phyloP scores from a whole-genome alignment of 805 yeast genomes.

The Cyberlindnera sargentensis region DNA sequence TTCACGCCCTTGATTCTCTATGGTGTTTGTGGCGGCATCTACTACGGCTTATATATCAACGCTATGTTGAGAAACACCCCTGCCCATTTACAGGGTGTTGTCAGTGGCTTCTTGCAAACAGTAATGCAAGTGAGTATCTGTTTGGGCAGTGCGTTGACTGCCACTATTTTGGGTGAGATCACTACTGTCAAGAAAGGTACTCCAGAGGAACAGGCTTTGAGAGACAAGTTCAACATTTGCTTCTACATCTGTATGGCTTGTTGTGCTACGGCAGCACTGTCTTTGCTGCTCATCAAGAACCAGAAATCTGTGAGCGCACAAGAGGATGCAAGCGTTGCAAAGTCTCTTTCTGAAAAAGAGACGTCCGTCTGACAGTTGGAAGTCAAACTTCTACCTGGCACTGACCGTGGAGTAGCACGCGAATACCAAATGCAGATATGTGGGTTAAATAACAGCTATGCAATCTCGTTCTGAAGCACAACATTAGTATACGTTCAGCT shows the following conservation, averaged over 20 bases:
- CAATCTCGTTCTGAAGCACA: too few relatives aligned
- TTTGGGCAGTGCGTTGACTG: slow-evolving; percentile 23
- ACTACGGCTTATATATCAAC: slow-evolving; percentile 28
- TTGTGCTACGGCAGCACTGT: slow-evolving; percentile 1
- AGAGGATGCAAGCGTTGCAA: not conserved
- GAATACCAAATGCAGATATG: too few relatives aligned
- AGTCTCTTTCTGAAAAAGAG: not conserved
- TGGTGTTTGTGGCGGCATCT: slow-evolving; percentile 25
- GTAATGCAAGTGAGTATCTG: slow-evolving; percentile 29
- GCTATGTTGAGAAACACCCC: slow-evolving; percentile 30
- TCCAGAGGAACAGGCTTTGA: not conserved
- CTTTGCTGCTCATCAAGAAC: slow-evolving; percentile 6
- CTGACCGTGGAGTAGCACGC: too few relatives aligned
- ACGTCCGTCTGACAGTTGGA: too few relatives aligned
- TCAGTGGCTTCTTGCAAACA: slow-evolving; percentile 31
- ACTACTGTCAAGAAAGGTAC: not conserved
- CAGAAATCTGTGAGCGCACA: slow-evolving; percentile 5
- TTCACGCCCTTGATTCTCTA: slow-evolving; percentile 19
- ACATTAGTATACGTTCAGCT: too few relatives aligned
- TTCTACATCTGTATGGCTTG: slow-evolving; percentile 7
- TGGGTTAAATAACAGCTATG: too few relatives aligned
- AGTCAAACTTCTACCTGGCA: too few relatives aligned
- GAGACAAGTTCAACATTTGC: slow-evolving; percentile 2
- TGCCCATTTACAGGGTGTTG: slow-evolving; percentile 31
- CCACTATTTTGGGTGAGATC: slow-evolving; percentile 24